A percentile compares a stretch with the other conserved stretches of the same genome.
Conservation (phyloP, 2,329 filamentous ascomycete genomes). For the Hymenoscyphus fraxineus region DNA sequence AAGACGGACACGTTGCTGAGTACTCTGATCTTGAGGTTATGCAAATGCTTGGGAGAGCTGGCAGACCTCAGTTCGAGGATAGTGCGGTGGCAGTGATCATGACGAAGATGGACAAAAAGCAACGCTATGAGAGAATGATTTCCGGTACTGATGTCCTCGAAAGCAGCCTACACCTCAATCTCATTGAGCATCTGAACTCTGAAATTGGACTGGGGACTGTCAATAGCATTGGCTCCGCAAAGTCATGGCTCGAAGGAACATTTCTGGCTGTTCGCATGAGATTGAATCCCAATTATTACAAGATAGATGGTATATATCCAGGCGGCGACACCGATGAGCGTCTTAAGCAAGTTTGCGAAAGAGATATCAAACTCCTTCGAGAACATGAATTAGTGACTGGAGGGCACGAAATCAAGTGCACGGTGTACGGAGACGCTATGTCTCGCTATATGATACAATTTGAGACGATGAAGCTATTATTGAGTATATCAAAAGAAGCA, state of each 20-base stretch:
- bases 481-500: slow-evolving; percentile 57
- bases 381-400: slow-evolving; percentile 54
- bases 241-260: slow-evolving; percentile 70
- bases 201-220: slow-evolving; percentile 77
- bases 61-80: slow-evolving; percentile 77
- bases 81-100: slow-evolving; percentile 76
- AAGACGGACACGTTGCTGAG: slow-evolving; percentile 58
- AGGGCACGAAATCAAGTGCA: slow-evolving; percentile 52
- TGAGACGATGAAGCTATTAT: slow-evolving; percentile 70
- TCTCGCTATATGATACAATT: slow-evolving; percentile 77
- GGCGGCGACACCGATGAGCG: slow-evolving; percentile 55
- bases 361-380: slow-evolving; percentile 62
- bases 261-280: slow-evolving; percentile 74
- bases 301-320: slow-evolving; percentile 51
- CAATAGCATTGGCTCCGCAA: slow-evolving; percentile 59
- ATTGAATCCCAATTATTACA: slow-evolving; percentile 68
- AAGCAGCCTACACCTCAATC: slow-evolving; percentile 71
- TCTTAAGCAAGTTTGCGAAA: slow-evolving; percentile 67
- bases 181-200: slow-evolving; percentile 78
- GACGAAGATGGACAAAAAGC: slow-evolving; percentile 61
- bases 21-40: slow-evolving; percentile 81
- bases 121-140: slow-evolving; percentile 68
- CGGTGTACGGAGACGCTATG: slow-evolving; percentile 76
- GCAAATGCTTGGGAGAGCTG: slow-evolving; percentile 86
- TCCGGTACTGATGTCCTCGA: slow-evolving; percentile 71